A percentile compares a stretch with the other conserved stretches of the same genome.
Conservation (phyloP, 495 filamentous ascomycete genomes). For the Tuber melanosporum region DNA sequence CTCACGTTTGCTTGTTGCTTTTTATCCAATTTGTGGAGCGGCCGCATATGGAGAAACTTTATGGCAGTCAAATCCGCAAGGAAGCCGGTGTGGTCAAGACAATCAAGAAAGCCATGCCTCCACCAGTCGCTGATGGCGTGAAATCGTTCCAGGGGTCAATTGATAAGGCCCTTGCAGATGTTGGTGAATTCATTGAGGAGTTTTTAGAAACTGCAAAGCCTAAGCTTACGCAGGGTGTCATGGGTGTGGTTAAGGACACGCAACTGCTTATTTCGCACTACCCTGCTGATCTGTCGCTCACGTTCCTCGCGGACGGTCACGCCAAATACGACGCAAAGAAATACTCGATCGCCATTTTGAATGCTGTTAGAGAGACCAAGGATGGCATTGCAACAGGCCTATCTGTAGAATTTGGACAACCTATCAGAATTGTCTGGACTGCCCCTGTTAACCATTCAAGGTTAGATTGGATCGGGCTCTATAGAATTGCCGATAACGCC, state of each 20-base stretch:
- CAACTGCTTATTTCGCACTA: conserved; percentile 81
- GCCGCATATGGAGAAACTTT: conserved; percentile 98
- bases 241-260: conserved; percentile 80
- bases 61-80: conserved; percentile 72
- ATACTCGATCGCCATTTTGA: conserved; percentile 63
- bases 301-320: conserved; percentile 69
- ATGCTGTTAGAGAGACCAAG: conserved; percentile 44
- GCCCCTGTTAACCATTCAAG: conserved; percentile 86
- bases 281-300: conserved; percentile 80
- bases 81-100: conserved; percentile 89
- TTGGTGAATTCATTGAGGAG: conserved; percentile 82
- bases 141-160: conserved; percentile 69
- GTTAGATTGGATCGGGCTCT: conserved; percentile 92
- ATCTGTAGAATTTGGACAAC: conserved; percentile 80
- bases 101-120: conserved; percentile 77
- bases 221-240: conserved; percentile 78
- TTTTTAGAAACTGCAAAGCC: conserved; percentile 81
- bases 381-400: conserved; percentile 61
- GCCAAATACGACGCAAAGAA: conserved; percentile 77
- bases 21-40: conserved; percentile 94
- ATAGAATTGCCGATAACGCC: conserved; percentile 86
- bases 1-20: conserved; percentile 72
- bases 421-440: conserved; percentile 85
- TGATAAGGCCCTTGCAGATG: conserved; percentile 77
- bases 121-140: conserved; percentile 57